Conservation (phyloP, 1,284 basidiomycete genomes). For the Macrocystidia cucumis region DNA sequence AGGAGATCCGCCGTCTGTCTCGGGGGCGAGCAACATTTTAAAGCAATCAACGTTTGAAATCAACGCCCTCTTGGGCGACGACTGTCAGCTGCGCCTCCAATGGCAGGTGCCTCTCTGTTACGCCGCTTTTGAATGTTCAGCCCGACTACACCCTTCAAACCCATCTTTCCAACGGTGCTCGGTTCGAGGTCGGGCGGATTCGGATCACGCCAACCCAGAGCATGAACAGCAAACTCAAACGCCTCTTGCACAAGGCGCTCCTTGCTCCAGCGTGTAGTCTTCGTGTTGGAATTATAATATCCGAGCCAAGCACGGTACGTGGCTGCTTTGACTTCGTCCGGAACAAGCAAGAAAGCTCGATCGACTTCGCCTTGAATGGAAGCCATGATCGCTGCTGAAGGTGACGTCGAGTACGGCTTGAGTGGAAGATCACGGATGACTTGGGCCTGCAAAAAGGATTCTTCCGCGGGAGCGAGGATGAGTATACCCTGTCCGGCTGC, state of each 20-base stretch:
- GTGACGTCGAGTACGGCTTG: constrained; percentile 14
- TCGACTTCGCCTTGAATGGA: constrained; percentile 13
- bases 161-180: constrained; percentile 57
- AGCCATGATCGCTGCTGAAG: constrained; percentile 6
- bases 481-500: constrained; percentile 59
- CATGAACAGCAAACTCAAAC: constrained; percentile 36
- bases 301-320: constrained; percentile 53
- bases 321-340: constrained; percentile 33
- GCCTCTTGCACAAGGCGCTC: constrained; percentile 34
- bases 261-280: constrained; percentile 31
- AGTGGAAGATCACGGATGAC: constrained; percentile 36
- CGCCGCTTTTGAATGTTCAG: constrained; percentile 7
- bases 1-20: no score
- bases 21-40: no score
- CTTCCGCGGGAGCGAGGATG: constrained; percentile 47
- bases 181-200: constrained; percentile 34
- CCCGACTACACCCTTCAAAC: constrained; percentile 42
- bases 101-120: background rate
- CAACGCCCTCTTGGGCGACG: no score
- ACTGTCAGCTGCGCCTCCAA: background rate
- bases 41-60: no score
- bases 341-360: constrained; percentile 9
- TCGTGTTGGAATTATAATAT: constrained; percentile 45
- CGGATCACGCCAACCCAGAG: constrained; percentile 32
- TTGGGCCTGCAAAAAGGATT: constrained; percentile 39